Conservation (phyloP, 106 monocot species). For the Chionographis japonica region DNA sequence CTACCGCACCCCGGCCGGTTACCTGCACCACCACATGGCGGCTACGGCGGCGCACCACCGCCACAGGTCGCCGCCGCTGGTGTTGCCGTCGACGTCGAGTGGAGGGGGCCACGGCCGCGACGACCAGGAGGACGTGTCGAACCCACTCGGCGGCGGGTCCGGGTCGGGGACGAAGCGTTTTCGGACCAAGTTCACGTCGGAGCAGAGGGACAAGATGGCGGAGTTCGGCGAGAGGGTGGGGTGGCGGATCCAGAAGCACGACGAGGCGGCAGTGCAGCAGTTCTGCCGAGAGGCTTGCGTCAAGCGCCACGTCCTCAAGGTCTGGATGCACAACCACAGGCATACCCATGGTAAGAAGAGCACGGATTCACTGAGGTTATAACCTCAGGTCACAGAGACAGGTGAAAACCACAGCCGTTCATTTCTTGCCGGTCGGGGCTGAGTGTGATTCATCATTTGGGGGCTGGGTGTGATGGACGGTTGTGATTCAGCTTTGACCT, state of each 20-base stretch:
- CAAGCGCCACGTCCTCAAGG: conserved; percentile 76
- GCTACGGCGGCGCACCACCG: conserved; percentile 6
- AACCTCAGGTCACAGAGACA: too few species aligned
- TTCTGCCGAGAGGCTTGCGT: conserved; percentile 69
- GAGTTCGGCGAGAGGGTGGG: conserved; percentile 71
- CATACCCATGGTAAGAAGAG: conserved; percentile 86
- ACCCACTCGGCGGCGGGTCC: conserved; percentile 13
- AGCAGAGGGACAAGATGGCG: conserved; percentile 92
- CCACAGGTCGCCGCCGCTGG: conserved; percentile 33
- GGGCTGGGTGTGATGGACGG: not conserved
- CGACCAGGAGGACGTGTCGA: conserved; percentile 61
- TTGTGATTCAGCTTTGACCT: too few species aligned
- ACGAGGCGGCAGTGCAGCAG: conserved; percentile 73
- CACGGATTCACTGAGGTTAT: too few species aligned
- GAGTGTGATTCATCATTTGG: not conserved
- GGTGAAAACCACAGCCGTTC: too few species aligned
- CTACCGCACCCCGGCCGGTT: conserved; percentile 59
- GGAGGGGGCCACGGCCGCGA: conserved; percentile 62
- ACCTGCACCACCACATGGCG: conserved; percentile 35
- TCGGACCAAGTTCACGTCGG: conserved; percentile 76
- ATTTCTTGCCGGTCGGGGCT: too few species aligned
- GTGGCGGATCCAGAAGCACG: conserved; percentile 88
- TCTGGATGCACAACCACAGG: conserved; percentile 98
- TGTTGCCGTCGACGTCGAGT: conserved; percentile 77
- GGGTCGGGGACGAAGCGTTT: conserved; percentile 57